Base-by-base conservation (phyloP, 345 rosid species). In the Kandelia obovata region DNA sequence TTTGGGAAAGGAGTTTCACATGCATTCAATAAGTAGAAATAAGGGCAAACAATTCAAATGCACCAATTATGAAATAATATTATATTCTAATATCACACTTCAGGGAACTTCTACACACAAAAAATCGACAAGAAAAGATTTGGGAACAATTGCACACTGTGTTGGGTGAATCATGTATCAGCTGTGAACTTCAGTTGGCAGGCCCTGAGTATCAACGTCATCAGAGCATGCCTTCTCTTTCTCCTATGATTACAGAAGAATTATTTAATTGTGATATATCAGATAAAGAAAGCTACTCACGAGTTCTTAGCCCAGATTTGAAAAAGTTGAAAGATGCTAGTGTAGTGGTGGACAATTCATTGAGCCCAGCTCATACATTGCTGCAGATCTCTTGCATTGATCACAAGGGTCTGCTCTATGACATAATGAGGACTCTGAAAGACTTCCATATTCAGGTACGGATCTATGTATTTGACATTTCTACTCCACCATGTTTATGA, bases 361-460 rank as follows among this genome's bases (percentile, higher is more conserved):
- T 92, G 76, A 90, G 96, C 75, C 96, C 91, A 32, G 85, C 82
- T 71, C 93, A 90, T 64, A 88, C 92, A 0, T 81, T 92, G 82
- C 87, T 92, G 73, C 96, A 87, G 53, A 79, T 90, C 68, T 76
- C 75, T 37, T 92, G 90, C 34, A 80, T 81, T 62, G 84, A 89
- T 82, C 97, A 87, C 78, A 92, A 85, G 82, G 92, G 96, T 46
- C 90, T 92, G 34, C 78, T 90, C 52, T 92, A 90, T 51, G 97
- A 92, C 70, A 80, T 83, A 51, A 58, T 90, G 85, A 83, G 96
- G 76, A 88, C 97, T 74, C 78, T 89, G 76, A 92, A 92, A 79
- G 96, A 90, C 83, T 84, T 81, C 74, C 84, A 82, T 73, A 84
- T 89, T 62, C 83, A 87, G 96, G 98, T 88, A 75, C 5, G 17